These are phyloP conservation scores for Umbelopsis sp. DNA, from an alignment of 192 early-diverging fungal genomes.

Conservation along the genomic window DNA sequence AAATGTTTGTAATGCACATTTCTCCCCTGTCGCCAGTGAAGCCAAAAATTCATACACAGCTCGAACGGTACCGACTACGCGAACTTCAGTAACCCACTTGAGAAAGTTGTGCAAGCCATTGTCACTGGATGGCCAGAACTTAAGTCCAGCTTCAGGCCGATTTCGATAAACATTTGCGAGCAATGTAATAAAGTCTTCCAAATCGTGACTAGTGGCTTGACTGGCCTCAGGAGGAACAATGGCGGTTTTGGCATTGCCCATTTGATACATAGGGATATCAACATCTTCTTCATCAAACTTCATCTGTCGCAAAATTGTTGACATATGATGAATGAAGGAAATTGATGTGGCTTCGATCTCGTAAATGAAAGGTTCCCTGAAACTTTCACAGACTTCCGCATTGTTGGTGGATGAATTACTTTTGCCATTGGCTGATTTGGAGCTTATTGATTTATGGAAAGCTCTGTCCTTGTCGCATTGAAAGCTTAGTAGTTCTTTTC, in stretches of 20 bases:
- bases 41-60: conserved; percentile 84
- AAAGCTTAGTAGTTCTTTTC: conserved; percentile 15
- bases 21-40: conserved; percentile 76
- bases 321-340: conserved; percentile 59
- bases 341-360: conserved; percentile 53
- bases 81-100: conserved; percentile 63
- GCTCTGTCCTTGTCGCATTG: conserved; percentile 49
- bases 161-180: conserved; percentile 76
- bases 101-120: conserved; percentile 62
- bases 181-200: conserved; percentile 73
- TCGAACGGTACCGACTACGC: conserved; percentile 60
- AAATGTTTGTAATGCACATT: conserved; percentile 63
- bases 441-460: conserved; percentile 42
- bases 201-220: conserved; percentile 46
- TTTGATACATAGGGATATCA: conserved; percentile 19
- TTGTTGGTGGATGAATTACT: background rate
- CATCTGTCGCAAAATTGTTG: conserved; percentile 57
- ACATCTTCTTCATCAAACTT: conserved; percentile 74
- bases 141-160: conserved; percentile 72
- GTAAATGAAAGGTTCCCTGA: conserved; percentile 50
- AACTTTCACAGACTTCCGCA: conserved; percentile 11
- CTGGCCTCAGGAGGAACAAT: conserved; percentile 24
- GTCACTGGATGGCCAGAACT: conserved; percentile 64
- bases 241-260: conserved; percentile 15
- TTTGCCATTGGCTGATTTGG: background rate